Evolutionary conservation across 2,329 filamentous ascomycete species (phyloP).

Genomic region (Fusarium sp.): DNA sequence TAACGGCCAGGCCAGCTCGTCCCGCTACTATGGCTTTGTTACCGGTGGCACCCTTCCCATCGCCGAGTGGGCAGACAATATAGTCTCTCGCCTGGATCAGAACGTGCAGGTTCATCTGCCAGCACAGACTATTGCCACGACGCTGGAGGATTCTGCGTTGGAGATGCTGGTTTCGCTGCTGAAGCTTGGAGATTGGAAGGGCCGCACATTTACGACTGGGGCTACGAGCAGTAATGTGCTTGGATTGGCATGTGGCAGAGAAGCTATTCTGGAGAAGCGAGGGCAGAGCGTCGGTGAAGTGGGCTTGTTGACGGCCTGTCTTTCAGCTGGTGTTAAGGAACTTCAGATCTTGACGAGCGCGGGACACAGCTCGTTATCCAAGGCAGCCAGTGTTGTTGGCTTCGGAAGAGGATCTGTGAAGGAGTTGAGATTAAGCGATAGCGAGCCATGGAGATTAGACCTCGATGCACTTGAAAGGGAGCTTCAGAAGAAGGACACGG

Average conservation of each 20-base stretch:
- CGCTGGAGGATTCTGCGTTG: slow-evolving; percentile 81
- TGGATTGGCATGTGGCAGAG: slow-evolving; percentile 76
- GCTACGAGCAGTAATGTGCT: slow-evolving; percentile 86
- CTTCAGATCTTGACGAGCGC: slow-evolving; percentile 86
- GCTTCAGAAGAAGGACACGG: slow-evolving; percentile 67
- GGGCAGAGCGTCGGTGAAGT: slow-evolving; percentile 72
- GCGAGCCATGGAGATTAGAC: slow-evolving; percentile 79
- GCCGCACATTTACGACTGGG: slow-evolving; percentile 70
- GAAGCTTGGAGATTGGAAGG: slow-evolving; percentile 72
- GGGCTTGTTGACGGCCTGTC: slow-evolving; percentile 78
- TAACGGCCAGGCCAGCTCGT: slow-evolving; percentile 74
- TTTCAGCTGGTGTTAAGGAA: slow-evolving; percentile 72
- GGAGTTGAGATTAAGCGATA: slow-evolving; percentile 66
- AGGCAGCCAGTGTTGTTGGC: slow-evolving; percentile 87
- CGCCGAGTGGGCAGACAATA: slow-evolving; percentile 84
- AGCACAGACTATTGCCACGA: slow-evolving; percentile 79
- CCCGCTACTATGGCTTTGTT: slow-evolving; percentile 90
- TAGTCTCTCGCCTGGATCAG: slow-evolving; percentile 87
- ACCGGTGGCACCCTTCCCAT: slow-evolving; percentile 86
- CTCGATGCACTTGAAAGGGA: slow-evolving; percentile 74
- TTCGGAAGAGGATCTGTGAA: slow-evolving; percentile 79
- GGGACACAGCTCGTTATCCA: slow-evolving; percentile 86
- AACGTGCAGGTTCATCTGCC: slow-evolving; percentile 89
- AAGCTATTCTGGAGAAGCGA: slow-evolving; percentile 68
- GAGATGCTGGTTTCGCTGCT: slow-evolving; percentile 78